A percentile compares a stretch with the other conserved stretches of the same genome.
Evolutionary conservation across 208 protist species (phyloP).

Genomic region (Angomonas desouzai): DNA sequence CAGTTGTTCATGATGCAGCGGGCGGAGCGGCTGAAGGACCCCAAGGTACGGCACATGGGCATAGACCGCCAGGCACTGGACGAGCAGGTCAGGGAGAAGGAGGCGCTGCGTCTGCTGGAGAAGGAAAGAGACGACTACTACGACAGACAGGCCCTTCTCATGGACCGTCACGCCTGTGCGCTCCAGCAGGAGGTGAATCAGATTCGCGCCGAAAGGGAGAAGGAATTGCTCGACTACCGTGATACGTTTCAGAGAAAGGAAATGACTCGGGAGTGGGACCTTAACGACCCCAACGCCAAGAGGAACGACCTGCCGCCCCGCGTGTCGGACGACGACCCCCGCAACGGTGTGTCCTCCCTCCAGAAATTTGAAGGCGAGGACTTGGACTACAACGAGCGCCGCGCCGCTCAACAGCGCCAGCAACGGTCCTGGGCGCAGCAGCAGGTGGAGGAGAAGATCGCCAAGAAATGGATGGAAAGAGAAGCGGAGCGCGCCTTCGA

Average conservation of each 20-base stretch:
- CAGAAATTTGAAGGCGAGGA: conserved; percentile 94
- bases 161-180: conserved; percentile 83
- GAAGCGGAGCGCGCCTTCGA: conserved; percentile 79
- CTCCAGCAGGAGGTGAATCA: conserved; percentile 86
- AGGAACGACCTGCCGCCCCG: conserved; percentile 82
- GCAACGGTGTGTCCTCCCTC: conserved; percentile 71
- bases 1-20: conserved; percentile 84
- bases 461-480: conserved; percentile 92
- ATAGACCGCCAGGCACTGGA: conserved; percentile 89
- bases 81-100: conserved; percentile 90
- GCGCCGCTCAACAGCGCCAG: conserved; percentile 76
- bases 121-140: conserved; percentile 86
- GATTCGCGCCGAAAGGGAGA: conserved; percentile 67
- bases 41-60: conserved; percentile 89
- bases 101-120: conserved; percentile 71
- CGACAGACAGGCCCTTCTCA: conserved; percentile 83
- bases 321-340: conserved; percentile 87
- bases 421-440: conserved; percentile 79
- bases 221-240: conserved; percentile 83
- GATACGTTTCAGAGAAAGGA: conserved; percentile 85
- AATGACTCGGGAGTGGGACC: conserved; percentile 83
- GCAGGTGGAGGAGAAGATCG: conserved; percentile 87
- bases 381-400: conserved; percentile 67
- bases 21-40: conserved; percentile 86
- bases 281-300: conserved; percentile 83